phyloP scores from a whole-genome alignment of 1,284 basidiomycete species.

The Kwoniella shivajii region DNA sequence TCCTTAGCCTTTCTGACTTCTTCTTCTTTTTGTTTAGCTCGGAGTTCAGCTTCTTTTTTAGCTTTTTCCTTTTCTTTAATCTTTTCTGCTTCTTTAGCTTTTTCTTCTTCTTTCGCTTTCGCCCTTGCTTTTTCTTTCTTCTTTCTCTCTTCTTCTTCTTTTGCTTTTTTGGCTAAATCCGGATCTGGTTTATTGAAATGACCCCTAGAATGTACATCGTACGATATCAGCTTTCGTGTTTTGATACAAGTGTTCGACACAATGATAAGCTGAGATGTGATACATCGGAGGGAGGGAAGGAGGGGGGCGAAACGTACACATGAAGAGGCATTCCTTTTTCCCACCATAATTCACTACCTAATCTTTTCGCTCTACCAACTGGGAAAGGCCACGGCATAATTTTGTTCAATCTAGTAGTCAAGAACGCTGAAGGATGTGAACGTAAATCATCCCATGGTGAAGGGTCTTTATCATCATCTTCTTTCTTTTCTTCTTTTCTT shows the following conservation, averaged over 20 bases:
- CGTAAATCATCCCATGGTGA: constrained; percentile 42
- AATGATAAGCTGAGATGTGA: no score
- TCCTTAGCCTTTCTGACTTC: constrained; percentile 28
- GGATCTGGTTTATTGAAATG: constrained; percentile 37
- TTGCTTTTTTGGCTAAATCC: constrained; percentile 10
- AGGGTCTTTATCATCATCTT: constrained; percentile 20
- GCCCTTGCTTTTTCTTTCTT: constrained; percentile 20
- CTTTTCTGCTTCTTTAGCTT: constrained; percentile 29
- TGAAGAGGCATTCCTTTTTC: constrained; percentile 43
- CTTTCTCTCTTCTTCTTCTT: constrained; percentile 23
- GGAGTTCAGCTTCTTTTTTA: constrained; percentile 24
- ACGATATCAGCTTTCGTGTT: background rate
- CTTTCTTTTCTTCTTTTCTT: constrained; percentile 26
- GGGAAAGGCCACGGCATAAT: constrained; percentile 44
- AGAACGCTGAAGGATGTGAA: constrained; percentile 42
- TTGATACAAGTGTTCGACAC: background rate
- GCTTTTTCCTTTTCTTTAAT: constrained; percentile 23
- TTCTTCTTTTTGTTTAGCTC: constrained; percentile 24
- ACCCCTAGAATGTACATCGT: constrained; percentile 21
- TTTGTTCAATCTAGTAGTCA: constrained; percentile 38
- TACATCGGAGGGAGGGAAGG: background rate
- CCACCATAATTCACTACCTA: constrained; percentile 42
- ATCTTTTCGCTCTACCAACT: constrained; percentile 28
- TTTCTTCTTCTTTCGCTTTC: constrained; percentile 20
- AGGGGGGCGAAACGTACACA: constrained; percentile 31